A percentile compares a stretch with the other conserved stretches of the same genome.
These are phyloP conservation scores for Botrytis hyacinthi DNA, from an alignment of 2,329 filamentous ascomycete genomes.

Conservation along the genomic window DNA sequence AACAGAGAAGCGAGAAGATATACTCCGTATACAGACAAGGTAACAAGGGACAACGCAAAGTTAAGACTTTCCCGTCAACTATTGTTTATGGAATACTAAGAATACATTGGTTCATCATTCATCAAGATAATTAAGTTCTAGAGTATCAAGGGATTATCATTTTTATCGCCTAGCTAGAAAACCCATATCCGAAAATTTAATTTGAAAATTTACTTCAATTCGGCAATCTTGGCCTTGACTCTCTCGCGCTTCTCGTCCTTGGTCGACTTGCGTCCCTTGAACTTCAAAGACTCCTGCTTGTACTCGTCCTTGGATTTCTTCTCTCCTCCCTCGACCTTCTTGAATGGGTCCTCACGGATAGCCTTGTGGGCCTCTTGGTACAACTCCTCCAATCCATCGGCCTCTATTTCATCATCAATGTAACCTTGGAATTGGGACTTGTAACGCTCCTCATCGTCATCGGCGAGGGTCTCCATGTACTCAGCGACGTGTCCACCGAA, in stretches of 20 bases:
- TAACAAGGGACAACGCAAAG: not conserved
- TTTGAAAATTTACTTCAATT: constrained; percentile 54
- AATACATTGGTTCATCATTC: not conserved
- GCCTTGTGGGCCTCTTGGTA: constrained; percentile 93
- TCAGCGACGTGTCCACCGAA: constrained; percentile 96
- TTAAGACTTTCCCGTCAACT: not conserved
- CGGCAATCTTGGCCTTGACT: constrained; percentile 88
- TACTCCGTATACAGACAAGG: not conserved
- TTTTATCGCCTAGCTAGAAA: constrained; percentile 18
- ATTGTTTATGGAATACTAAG: not conserved
- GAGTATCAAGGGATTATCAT: constrained; percentile 7
- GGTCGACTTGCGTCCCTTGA: constrained; percentile 72
- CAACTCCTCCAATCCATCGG: constrained; percentile 93
- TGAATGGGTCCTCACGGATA: constrained; percentile 97
- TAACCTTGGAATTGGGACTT: constrained; percentile 98
- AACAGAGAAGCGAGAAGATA: not conserved
- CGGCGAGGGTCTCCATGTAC: constrained; percentile 99
- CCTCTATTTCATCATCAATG: constrained; percentile 94
- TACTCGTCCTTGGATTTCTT: constrained; percentile 98
- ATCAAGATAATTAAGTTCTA: not conserved
- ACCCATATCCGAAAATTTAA: constrained; percentile 24
- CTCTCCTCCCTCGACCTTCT: constrained; percentile 73
- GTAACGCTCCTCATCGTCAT: constrained; percentile 99
- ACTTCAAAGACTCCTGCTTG: constrained; percentile 95
- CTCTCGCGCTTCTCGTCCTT: constrained; percentile 79